Percentiles rank a stretch among this genome's conserved stretches.
These are phyloP conservation scores for Nectriaceae sp. DNA, from an alignment of 2,329 filamentous ascomycete species.

Conservation along the genomic window DNA sequence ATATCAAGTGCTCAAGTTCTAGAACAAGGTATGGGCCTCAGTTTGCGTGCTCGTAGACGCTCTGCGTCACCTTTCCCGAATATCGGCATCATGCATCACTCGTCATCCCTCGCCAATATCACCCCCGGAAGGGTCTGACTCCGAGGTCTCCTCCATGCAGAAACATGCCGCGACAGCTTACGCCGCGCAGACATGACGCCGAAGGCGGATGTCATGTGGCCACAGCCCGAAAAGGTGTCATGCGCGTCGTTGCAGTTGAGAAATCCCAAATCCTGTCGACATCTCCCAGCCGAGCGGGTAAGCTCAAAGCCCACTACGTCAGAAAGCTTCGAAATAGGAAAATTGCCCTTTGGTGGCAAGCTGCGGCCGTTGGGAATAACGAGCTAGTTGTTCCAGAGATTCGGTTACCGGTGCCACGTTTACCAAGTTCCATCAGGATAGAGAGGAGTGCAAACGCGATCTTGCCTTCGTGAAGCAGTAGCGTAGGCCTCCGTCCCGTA, in stretches of 20 bases:
- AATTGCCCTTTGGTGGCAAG: slow-evolving; percentile 2
- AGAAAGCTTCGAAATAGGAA: neutral
- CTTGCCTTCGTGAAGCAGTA: no score
- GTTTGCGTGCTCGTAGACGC: neutral
- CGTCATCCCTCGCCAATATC: neutral
- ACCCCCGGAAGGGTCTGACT: neutral
- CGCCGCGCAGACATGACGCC: neutral
- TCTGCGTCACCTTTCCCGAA: neutral
- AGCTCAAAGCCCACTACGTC: no score
- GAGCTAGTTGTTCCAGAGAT: slow-evolving; percentile 3
- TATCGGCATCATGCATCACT: neutral
- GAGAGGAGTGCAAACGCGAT: no score
- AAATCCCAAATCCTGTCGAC: neutral
- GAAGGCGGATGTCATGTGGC: neutral
- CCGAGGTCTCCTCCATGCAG: neutral
- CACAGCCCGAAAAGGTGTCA: neutral
- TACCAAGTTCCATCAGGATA: neutral
- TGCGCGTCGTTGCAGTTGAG: neutral
- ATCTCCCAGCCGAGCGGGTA: neutral
- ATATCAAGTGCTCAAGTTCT: neutral
- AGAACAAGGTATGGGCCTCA: neutral
- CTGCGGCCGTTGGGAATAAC: neutral
- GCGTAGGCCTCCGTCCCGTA: slow-evolving; percentile 19
- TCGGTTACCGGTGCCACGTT: slow-evolving; percentile 16
- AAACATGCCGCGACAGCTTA: neutral